Evolutionary conservation across 2,329 filamentous ascomycete species (phyloP), one percentile per base, ranked within the genome.

Genomic region (Didymella lethalis): DNA sequence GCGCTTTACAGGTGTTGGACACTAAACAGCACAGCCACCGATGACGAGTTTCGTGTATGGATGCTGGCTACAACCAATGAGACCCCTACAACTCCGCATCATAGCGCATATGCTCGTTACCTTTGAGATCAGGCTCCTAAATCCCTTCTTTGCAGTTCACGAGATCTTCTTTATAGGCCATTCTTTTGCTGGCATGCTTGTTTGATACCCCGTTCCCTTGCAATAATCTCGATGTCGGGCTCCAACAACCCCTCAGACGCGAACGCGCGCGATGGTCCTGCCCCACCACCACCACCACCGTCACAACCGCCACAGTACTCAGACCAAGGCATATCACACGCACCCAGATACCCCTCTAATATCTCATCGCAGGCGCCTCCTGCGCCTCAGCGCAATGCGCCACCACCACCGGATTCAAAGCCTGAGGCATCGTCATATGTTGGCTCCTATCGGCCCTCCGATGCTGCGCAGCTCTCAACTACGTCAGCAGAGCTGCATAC

Each of bases 341-440:
- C 65, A 46, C 60, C 63, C 12, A 55, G 46, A 23, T 55, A 59
- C 29, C 36, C 49, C 28, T 50, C 59, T 46, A 56, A 48, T 20
- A 49, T 36, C 46, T 54, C 60, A 20, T 18, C 63, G 41, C 55
- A 48, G 38, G 44, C 51, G 11, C 46, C 43, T 36, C 50, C 36
- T 32, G 16, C 41, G 8, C 32, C 45, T 7, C 44, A 58, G 8
- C 57, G 38, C 26, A 47, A 57, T 28, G 56, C 44, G 11, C 40
- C 56, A 36, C 38, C 26, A 14, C 25, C 48, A n/a, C 57, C 65
- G 25, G 50, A 34, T 32, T 40, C 59, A 18, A 74, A 75, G 46
- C 63, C 65, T 26, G 71, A 75, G 48, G 68, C 60, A 14, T 75
- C 71, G 18, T 61, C 57, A 18, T 74, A 75, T 53, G 61, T 51